phyloP scores from a whole-genome alignment of 352 stramenopile species.

The Phytophthora melonis region DNA sequence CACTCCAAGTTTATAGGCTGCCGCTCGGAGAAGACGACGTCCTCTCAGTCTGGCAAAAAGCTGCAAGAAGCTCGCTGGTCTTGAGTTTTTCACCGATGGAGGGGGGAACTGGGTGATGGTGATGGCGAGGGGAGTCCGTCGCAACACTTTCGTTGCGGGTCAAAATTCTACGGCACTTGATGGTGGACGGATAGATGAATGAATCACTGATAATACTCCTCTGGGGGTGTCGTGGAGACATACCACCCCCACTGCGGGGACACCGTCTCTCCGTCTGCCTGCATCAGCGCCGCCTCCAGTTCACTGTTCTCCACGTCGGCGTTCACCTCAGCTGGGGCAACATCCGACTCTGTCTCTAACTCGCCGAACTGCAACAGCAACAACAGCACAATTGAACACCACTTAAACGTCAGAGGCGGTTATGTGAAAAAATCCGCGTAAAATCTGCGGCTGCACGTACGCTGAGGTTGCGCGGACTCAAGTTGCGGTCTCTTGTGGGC shows the following conservation, averaged over 20 bases:
- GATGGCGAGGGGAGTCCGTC: constrained; percentile 21
- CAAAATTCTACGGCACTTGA: constrained; percentile 43
- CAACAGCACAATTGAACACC: constrained; percentile 11
- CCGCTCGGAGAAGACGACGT: constrained; percentile 1
- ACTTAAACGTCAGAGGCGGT: neutral
- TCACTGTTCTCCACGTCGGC: constrained; percentile 24
- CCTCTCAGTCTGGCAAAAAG: constrained; percentile 25
- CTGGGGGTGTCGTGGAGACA: constrained; percentile 79
- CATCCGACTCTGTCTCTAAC: constrained; percentile 38
- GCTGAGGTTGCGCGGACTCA: constrained; percentile 45
- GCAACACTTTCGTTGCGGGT: constrained; percentile 13
- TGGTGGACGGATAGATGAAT: neutral
- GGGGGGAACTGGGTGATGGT: too few relatives aligned
- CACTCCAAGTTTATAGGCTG: constrained; percentile 4
- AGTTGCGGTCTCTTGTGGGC: constrained; percentile 41
- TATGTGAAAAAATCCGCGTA: neutral
- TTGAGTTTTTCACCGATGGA: constrained; percentile 21
- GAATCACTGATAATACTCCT: constrained; percentile 68
- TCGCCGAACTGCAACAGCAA: constrained; percentile 43
- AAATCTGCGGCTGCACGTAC: constrained; percentile 28
- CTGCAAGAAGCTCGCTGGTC: constrained; percentile 10
- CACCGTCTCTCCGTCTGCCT: constrained; percentile 51
- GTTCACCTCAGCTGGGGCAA: constrained; percentile 14
- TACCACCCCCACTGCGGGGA: constrained; percentile 88
- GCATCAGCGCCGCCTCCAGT: constrained; percentile 25